Evolutionary conservation across 1,139 yeast species (phyloP), one percentile per base, ranked within the genome.

Genomic region (Sugiyamaella xylanicola): DNA sequence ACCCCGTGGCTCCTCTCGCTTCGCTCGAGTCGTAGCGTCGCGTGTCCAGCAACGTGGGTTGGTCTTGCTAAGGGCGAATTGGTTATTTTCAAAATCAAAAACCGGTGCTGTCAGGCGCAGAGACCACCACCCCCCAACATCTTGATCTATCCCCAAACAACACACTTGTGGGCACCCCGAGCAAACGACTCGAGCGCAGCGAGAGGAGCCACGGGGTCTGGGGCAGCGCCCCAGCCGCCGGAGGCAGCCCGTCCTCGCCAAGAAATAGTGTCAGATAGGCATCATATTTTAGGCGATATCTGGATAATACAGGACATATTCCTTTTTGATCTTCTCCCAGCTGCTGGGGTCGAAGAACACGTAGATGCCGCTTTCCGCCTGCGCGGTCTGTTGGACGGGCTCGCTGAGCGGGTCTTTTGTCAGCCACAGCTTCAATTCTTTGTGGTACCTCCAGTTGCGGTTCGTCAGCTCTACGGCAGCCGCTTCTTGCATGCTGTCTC

Each of bases 391-490:
- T 63, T 86, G 86, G 15, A 89, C 82, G 0, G 98, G 97, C 69
- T 93, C 98, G 60, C 86, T 85, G 65, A 84, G 82, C 41, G 96
- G 89, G 67, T 92, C 97, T 72, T 93, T 95, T 15, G 99, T 93
- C 59, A 95, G 76, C 99, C 99, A 95, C 49, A 95, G 91, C 73
- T 92, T 95, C 57, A 93, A 81, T 60, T 90, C 96, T 73, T 92
- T 93, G 73, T 95, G 99, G 68, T 89, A 95, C 62, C 99, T 81
- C 99, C 99, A 95, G 72, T 92, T 93, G 64, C 99, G 80, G 59
- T 85, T 85, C 42, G 79, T 77, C 65, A 95, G 80, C 70, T 93
- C 99, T 57, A 93, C 79, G 1, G 98, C 96, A 2, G 96, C 95
- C 57, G 90, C 81, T 70, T 95, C 99, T 71, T 95, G 99, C 71